These are phyloP conservation scores for Paracorniculantispora psalliotae DNA, from an alignment of 2,329 filamentous ascomycete species.

Conservation along the genomic window DNA sequence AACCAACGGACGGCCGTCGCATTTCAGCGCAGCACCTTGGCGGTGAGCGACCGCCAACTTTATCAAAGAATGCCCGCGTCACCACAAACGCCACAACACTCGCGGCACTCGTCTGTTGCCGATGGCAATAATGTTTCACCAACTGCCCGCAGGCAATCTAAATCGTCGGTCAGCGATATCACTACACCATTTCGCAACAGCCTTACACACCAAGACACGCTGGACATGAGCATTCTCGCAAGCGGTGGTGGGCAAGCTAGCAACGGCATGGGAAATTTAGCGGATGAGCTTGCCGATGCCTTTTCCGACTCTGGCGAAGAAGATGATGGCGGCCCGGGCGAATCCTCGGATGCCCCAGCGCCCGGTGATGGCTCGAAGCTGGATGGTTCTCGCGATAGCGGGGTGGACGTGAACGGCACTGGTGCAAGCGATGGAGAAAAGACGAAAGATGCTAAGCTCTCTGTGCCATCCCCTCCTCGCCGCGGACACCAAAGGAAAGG, in stretches of 20 bases:
- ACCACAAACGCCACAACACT: slow-evolving; percentile 55
- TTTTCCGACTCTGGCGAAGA: slow-evolving; percentile 60
- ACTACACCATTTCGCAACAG: slow-evolving; percentile 44
- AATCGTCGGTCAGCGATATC: slow-evolving; percentile 46
- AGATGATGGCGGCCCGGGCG: slow-evolving; percentile 30
- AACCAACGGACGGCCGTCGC: background rate
- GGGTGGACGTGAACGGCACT: slow-evolving; percentile 9
- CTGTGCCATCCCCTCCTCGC: slow-evolving; percentile 38
- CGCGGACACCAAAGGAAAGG: slow-evolving; percentile 46
- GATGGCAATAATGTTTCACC: slow-evolving; percentile 46
- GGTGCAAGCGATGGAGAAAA: slow-evolving; percentile 18
- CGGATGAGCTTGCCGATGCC: slow-evolving; percentile 74
- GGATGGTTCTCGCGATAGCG: slow-evolving; percentile 5
- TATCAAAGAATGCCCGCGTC: slow-evolving; percentile 32
- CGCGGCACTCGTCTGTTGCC: slow-evolving; percentile 51
- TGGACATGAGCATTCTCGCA: slow-evolving; percentile 43
- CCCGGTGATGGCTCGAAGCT: slow-evolving; percentile 12
- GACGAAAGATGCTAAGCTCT: slow-evolving; percentile 37
- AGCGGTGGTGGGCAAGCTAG: slow-evolving; percentile 36
- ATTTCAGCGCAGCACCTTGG: slow-evolving; percentile 8
- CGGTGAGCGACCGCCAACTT: slow-evolving; percentile 11
- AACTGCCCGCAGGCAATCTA: slow-evolving; percentile 43
- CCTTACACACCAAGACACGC: slow-evolving; percentile 43
- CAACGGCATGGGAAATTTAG: slow-evolving; percentile 68
- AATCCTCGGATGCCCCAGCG: background rate